Conservation (phyloP, 495 filamentous ascomycete genomes). For the Penicillium robsamsonii region DNA sequence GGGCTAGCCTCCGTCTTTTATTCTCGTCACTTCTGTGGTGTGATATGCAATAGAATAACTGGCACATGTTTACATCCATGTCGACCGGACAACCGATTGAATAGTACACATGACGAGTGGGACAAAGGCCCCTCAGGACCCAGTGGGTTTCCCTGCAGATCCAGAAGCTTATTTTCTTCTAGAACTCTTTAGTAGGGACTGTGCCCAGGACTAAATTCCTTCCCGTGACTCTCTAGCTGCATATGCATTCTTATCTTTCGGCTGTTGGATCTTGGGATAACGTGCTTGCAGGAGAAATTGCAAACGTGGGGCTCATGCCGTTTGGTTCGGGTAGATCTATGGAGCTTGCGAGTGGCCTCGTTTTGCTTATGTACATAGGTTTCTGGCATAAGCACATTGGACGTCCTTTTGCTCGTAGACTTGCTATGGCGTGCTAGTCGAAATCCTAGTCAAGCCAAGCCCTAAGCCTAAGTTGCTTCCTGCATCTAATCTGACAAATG, state of each 20-base stretch:
- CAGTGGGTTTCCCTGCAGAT: background rate
- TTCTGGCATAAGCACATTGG: background rate
- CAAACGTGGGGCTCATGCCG: background rate
- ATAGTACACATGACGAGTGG: background rate
- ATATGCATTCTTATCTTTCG: constrained; percentile 9
- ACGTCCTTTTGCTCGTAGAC: background rate
- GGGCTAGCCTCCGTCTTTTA: constrained; percentile 1
- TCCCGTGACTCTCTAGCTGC: background rate
- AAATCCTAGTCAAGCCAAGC: too few species aligned
- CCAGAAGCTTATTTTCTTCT: constrained; percentile 6
- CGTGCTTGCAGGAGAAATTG: constrained; percentile 1
- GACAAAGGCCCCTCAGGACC: background rate
- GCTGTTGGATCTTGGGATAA: background rate
- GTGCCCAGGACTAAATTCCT: background rate
- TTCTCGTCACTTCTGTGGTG: background rate
- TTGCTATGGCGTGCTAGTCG: background rate
- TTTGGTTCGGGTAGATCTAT: background rate
- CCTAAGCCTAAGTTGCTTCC: too few species aligned
- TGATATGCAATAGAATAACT: background rate
- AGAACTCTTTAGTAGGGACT: background rate
- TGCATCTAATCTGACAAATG: background rate
- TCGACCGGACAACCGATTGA: background rate
- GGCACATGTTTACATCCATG: background rate
- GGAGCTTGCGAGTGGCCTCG: background rate
- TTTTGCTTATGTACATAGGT: background rate